Percentiles rank a stretch among this genome's conserved stretches.
phyloP scores from a whole-genome alignment of 169 alveolate species.

The Toxoplasma gondii region DNA sequence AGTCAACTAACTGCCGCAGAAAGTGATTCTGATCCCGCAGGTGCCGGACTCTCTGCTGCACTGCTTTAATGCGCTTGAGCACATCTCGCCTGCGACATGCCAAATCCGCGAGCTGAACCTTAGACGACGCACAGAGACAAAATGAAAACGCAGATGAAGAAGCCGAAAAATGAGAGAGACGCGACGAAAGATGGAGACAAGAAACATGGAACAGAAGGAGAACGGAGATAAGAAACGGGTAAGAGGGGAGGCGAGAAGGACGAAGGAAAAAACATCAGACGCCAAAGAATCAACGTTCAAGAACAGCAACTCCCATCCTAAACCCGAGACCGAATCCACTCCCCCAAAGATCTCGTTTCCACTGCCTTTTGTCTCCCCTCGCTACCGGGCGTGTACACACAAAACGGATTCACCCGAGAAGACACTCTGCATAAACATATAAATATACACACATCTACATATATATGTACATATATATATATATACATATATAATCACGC shows the following conservation, averaged over 20 bases:
- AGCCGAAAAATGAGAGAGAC: not conserved
- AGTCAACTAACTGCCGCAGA: not conserved
- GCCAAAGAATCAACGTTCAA: no score
- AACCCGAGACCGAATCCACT: no score
- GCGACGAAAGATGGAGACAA: not conserved
- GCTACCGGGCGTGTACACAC: no score
- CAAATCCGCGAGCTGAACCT: constrained; percentile 27
- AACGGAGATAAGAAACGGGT: no score
- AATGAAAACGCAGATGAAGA: not conserved
- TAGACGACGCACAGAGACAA: not conserved
- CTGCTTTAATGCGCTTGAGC: not conserved
- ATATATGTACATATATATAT: not conserved
- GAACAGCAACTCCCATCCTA: no score
- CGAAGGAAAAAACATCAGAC: no score
- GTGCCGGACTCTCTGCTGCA: not conserved
- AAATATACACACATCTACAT: not conserved
- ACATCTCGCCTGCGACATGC: constrained; percentile 24
- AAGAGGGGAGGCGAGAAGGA: no score
- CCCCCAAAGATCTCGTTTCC: no score
- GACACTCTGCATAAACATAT: no score
- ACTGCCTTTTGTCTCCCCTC: no score
- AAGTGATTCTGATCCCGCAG: not conserved
- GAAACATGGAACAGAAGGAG: not conserved
- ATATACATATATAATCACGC: no score
- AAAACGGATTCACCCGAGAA: not conserved